Conservation (phyloP, 2,329 filamentous ascomycete genomes). For the Bipolaris bicolor region DNA sequence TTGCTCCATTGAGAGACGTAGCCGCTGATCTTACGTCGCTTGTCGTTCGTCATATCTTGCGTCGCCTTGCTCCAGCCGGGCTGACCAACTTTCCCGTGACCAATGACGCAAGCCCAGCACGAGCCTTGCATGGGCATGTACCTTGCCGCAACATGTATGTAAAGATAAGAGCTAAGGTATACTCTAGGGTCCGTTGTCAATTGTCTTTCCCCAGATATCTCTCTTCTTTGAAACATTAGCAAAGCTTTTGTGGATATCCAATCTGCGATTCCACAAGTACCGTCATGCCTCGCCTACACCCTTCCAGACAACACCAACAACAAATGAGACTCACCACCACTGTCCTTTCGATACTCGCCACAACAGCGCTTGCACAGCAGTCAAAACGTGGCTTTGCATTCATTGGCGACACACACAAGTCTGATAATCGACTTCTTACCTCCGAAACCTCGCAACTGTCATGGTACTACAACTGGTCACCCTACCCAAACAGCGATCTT, state of each 20-base stretch:
- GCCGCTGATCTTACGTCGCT: background rate
- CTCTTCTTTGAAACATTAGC: background rate
- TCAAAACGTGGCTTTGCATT: constrained; percentile 77
- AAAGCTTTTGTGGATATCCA: background rate
- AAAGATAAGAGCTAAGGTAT: constrained; percentile 20
- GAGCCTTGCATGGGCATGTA: constrained; percentile 24
- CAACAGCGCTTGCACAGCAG: constrained; percentile 38
- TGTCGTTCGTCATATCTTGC: constrained; percentile 15
- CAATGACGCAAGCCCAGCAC: constrained; percentile 43
- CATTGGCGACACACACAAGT: constrained; percentile 62
- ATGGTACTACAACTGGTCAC: constrained; percentile 86
- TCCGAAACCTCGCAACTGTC: constrained; percentile 65
- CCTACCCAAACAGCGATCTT: constrained; percentile 61
- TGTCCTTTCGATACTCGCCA: constrained; percentile 17
- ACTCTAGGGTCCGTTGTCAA: constrained; percentile 9
- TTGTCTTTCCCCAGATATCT: background rate
- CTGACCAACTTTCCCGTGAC: constrained; percentile 38
- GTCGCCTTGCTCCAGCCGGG: constrained; percentile 16
- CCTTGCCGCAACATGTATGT: constrained; percentile 25
- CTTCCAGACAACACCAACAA: constrained; percentile 4
- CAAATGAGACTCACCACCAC: constrained; percentile 3
- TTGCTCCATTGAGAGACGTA: background rate
- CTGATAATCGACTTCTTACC: constrained; percentile 70
- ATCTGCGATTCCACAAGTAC: background rate
- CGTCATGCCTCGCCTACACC: constrained; percentile 5